A percentile compares a stretch with the other conserved stretches of the same genome.
Conservation (phyloP, 495 filamentous ascomycete species). For the Penicillium fimorum region DNA sequence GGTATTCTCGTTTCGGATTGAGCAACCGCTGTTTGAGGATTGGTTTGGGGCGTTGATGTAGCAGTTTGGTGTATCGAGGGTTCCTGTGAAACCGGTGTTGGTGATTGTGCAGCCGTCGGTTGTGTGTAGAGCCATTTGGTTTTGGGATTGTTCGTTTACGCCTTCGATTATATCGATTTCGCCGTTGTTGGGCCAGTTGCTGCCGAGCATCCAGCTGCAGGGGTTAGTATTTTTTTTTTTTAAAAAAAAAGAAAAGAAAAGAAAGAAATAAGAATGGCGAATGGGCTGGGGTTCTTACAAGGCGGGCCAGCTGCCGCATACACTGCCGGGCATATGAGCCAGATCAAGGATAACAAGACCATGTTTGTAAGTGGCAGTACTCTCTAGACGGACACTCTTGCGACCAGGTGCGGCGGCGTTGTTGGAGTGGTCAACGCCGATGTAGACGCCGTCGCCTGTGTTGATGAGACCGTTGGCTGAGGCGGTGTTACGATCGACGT, state of each 20-base stretch:
- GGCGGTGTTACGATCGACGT: constrained; percentile 53
- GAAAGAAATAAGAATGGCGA: background rate
- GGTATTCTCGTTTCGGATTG: constrained; percentile 36
- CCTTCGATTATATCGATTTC: constrained; percentile 77
- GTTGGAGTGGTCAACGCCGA: constrained; percentile 42
- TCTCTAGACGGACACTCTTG: constrained; percentile 54
- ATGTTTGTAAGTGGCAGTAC: constrained; percentile 50
- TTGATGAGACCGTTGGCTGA: constrained; percentile 53
- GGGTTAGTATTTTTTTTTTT: constrained; percentile 6
- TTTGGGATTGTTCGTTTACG: constrained; percentile 54
- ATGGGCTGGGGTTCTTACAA: constrained; percentile 42
- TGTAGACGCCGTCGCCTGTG: constrained; percentile 39
- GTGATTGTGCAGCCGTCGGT: constrained; percentile 56
- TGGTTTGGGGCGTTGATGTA: constrained; percentile 47
- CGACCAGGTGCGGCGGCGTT: constrained; percentile 51
- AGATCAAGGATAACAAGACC: constrained; percentile 62
- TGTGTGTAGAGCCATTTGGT: constrained; percentile 68
- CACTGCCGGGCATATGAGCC: constrained; percentile 53
- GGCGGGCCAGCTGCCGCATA: constrained; percentile 61
- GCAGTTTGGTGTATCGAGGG: constrained; percentile 49
- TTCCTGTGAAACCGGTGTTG: constrained; percentile 44
- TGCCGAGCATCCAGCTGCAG: constrained; percentile 51
- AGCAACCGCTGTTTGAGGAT: constrained; percentile 53
- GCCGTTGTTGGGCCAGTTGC: constrained; percentile 65
- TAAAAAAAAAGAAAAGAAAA: too few species aligned